These are phyloP conservation scores for Ilex aquifolium DNA, from an alignment of 257 asterid genomes.

Conservation along the genomic window DNA sequence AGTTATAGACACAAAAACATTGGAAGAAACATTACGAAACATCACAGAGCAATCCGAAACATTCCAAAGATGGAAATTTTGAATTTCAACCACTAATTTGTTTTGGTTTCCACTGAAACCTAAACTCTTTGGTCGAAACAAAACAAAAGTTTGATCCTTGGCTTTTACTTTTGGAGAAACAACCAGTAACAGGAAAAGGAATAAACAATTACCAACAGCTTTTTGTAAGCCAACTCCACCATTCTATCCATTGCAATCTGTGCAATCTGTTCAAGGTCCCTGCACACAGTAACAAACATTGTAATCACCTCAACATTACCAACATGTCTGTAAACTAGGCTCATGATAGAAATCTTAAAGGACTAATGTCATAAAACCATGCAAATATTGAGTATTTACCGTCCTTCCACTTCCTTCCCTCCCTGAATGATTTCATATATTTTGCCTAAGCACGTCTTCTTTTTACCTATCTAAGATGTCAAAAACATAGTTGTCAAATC, in stretches of 20 bases:
- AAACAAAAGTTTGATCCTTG: no score
- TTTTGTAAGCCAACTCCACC: conserved; percentile 74
- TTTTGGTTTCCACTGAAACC: no score
- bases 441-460: conserved; percentile 54
- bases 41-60: no score
- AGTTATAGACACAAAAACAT: no score
- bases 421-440: conserved; percentile 52
- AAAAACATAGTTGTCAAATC: no score
- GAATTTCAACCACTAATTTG: no score
- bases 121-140: no score
- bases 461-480: conserved; percentile 50
- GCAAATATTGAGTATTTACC: conserved; percentile 37
- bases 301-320: neutral
- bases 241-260: conserved; percentile 77
- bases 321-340: neutral
- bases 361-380: conserved; percentile 4
- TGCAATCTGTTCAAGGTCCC: conserved; percentile 89
- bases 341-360: conserved; percentile 1
- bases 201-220: conserved; percentile 60
- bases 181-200: neutral
- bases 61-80: no score
- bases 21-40: no score
- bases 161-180: no score
- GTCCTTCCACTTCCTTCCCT: conserved; percentile 34
- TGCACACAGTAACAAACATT: conserved; percentile 28